Base-by-base conservation (phyloP, 1,284 basidiomycete genomes). In the Abortiporus biennis region DNA sequence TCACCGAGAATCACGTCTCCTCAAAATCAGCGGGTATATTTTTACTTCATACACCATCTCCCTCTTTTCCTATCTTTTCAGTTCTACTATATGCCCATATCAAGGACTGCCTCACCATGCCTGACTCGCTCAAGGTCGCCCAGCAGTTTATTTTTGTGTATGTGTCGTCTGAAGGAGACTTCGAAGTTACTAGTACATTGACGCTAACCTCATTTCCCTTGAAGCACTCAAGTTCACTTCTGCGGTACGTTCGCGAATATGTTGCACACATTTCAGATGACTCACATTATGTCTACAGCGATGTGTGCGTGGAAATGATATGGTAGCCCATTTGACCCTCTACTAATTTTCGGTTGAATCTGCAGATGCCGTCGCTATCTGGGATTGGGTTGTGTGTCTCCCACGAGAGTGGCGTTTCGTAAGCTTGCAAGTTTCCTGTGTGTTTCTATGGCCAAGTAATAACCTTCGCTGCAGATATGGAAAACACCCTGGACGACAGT, bases 371-470 rank as follows among this genome's bases (percentile, higher is more conserved):
- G 77, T 88, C 33, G 78, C 84, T 47, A 61, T 86, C 38, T 88
- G 85, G 85, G 85, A 88, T 67, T 88, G 85, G 85, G 67, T 84
- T 55, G 76, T 83, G 54, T 80, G 80, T 57, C 59, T 88, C 40
- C 75, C 77, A 23, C 71, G 82, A 62, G 85, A 88, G 63, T 85
- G 76, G 66, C 73, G 73, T 55, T 13, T 32, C 44, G 44, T 32
- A 29, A 8, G 27, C n/a, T 29, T n/a, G n/a, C n/a, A n/a, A n/a
- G n/a, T 9, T 29, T n/a, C 32, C 40, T 43, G 45, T 38, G n/a
- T 38, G 8, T 21, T 24, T n/a, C 5, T 15, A 6, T 8, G 2
- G 33, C 19, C 16, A 5, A 6, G 3, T 11, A 13, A 21, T 16
- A 38, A 9, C 6, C 9, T 9, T 21, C n/a, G n/a, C 17, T 4